Base-by-base conservation (phyloP, 306 rosid genomes). In the Sindora glabra region DNA sequence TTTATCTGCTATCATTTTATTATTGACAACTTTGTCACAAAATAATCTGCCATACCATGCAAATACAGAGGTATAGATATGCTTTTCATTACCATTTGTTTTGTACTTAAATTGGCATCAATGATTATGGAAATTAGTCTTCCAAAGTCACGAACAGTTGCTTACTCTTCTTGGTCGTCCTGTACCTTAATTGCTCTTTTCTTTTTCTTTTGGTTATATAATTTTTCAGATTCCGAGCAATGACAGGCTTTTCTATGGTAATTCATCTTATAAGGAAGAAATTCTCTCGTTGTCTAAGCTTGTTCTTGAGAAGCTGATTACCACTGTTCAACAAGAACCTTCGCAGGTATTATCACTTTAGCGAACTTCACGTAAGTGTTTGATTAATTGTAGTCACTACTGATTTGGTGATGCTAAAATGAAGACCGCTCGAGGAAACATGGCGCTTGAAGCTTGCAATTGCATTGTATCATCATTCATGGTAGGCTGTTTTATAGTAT, bases 391-490 rank as follows among this genome's bases (percentile, higher is more conserved):
- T 56, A 33, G 14, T 32, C 34, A 22, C 44, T 79, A 26, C 83
- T 74, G 62, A 71, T 72, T 33, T 58, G 12, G n/a, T 57, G 58
- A 22, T 71, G 14, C 59, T 62, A 56, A 77, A 73, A 69, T 74
- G 44, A 59, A 88, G 98, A 81, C 69, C 44, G 67, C 77, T 40
- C 89, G 88, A 61, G 98, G 98, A 78, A 63, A 33, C 40, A 76
- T 88, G 86, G 96, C 98, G 3, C 98, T 91, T 53, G 98, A 91
- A 76, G 98, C 95, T 74, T 91, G 98, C 86, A 81, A 91, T 72
- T 85, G 85, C 70, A 70, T 91, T 60, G 85, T 84, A 33, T 81
- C 86, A 40, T 75, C 92, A 70, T 81, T 91, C 65, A 57, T 37
- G 58, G 98, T 91, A 79, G 70, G 80, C 38, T 61, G 27, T 70